Evolutionary conservation across 805 yeast genomes (phyloP).

Genomic region (Saccharomycopsis javanensis): DNA sequence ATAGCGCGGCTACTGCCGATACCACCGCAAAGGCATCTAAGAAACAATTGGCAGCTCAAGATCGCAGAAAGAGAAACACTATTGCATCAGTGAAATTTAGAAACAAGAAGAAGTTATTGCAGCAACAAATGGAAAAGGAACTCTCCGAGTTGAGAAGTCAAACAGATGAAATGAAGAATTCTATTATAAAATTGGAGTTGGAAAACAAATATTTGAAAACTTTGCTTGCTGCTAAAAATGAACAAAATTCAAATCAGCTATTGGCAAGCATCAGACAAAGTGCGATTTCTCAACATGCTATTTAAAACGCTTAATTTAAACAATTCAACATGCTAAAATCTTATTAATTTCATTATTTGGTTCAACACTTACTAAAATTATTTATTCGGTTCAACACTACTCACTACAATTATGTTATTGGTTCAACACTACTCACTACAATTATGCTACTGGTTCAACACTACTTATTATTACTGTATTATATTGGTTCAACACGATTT

Average conservation of each 20-base stretch:
- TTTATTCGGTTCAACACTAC: neutral
- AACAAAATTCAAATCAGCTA: slow-evolving; percentile 31
- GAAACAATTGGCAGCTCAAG: slow-evolving; percentile 22
- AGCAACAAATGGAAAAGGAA: slow-evolving; percentile 46
- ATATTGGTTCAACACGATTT: neutral
- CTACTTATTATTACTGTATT: too few species aligned
- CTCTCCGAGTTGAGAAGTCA: slow-evolving; percentile 35
- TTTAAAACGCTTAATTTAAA: too few species aligned
- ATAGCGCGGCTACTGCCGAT: neutral
- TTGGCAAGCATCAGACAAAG: slow-evolving; percentile 30
- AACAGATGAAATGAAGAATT: slow-evolving; percentile 35
- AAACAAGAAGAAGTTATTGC: slow-evolving; percentile 50
- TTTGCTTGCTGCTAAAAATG: slow-evolving; percentile 43
- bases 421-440: neutral
- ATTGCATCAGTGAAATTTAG: slow-evolving; percentile 60
- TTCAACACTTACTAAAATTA: neutral
- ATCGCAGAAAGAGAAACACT: slow-evolving; percentile 50
- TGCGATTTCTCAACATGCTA: slow-evolving; percentile 14
- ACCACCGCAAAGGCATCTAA: neutral
- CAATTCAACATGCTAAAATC: neutral
- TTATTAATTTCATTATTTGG: neutral
- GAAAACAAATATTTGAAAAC: slow-evolving; percentile 51
- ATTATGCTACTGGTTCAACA: neutral
- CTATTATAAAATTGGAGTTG: slow-evolving; percentile 47
- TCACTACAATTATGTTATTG: neutral